Evolutionary conservation across 306 rosid genomes (phyloP), one percentile per base, ranked within the genome.

Genomic region (Quercus engelmannii): DNA sequence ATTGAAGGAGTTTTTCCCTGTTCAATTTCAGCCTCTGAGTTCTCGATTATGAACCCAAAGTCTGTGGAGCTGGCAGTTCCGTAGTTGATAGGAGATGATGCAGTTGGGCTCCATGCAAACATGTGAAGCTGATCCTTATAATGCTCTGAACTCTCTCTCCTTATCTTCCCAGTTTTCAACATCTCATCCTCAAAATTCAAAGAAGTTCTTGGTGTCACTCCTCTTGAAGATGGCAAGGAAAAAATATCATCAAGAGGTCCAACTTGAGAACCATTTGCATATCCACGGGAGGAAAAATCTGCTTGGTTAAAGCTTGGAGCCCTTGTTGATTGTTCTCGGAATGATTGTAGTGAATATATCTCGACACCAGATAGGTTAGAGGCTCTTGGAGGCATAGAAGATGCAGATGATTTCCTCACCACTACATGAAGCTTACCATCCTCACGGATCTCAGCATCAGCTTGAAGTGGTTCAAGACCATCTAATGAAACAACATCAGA

Each of bases 361-460:
- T 83, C 35, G 6, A 59, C 73, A 21, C 70, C 70, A 2, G 67
- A 67, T n/a, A 77, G 70, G 18, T 77, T 18, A 1, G 82, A 83
- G 19, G 62, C 20, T 12, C 77, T 49, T 19, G 77, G 63, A 5
- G 75, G 19, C 33, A 70, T 20, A 1, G 86, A 79, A n/a, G 74
- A 13, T 30, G 30, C 13, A 38, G 79, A 65, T 6, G 64, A 64
- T 17, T 61, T 20, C 71, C 79, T 80, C 52, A 80, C 54, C 52
- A 74, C 55, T 33, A 80, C 75, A 43, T 65, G 74, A 6, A 80
- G 49, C 61, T 58, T 80, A 38, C 79, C 79, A 56, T 80, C 67
- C 1, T 25, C 35, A 8, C 19, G 61, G 9, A 74, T 17, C 23
- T 65, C 75, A 74, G 71, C 19, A 41, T 43, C 33, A 41, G 79